phyloP scores from a whole-genome alignment of 805 yeast species.

The Candida morakotiae region DNA sequence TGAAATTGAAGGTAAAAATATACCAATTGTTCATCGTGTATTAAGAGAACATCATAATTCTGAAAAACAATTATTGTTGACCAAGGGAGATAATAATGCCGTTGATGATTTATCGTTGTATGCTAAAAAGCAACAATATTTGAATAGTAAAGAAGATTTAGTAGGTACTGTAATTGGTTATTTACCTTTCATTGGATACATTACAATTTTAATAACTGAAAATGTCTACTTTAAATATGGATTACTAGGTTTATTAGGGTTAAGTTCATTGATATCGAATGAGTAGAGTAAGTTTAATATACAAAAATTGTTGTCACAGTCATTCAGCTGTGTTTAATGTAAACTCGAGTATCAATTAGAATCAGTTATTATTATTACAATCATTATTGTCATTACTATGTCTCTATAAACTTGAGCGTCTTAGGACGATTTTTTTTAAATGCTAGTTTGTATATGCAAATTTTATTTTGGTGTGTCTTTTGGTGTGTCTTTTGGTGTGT shows the following conservation, averaged over 20 bases:
- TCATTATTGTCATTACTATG: conserved; percentile 1
- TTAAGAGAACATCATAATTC: conserved; percentile 70
- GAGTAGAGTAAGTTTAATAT: conserved; percentile 16
- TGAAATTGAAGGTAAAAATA: conserved; percentile 69
- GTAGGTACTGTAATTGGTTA: conserved; percentile 92
- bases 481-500: not conserved
- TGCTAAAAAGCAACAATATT: conserved; percentile 68
- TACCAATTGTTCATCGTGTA: conserved; percentile 97
- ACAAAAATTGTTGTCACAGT: not conserved
- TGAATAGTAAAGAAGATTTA: conserved; percentile 73
- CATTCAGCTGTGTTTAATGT: not conserved
- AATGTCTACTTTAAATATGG: conserved; percentile 78
- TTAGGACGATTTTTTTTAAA: no score
- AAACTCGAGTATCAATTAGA: no score
- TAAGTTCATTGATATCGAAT: conserved; percentile 55
- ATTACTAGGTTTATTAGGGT: conserved; percentile 67
- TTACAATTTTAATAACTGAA: conserved; percentile 88
- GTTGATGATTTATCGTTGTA: conserved; percentile 87
- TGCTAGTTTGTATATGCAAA: no score
- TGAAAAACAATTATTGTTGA: conserved; percentile 67
- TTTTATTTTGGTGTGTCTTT: not conserved
- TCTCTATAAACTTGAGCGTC: not conserved
- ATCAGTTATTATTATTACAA: not conserved
- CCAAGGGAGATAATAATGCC: conserved; percentile 96
- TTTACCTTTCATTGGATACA: conserved; percentile 83